Evolutionary conservation across 2,329 filamentous ascomycete genomes (phyloP), one percentile per base, ranked within the genome.

Genomic region (Nectriaceae sp.): DNA sequence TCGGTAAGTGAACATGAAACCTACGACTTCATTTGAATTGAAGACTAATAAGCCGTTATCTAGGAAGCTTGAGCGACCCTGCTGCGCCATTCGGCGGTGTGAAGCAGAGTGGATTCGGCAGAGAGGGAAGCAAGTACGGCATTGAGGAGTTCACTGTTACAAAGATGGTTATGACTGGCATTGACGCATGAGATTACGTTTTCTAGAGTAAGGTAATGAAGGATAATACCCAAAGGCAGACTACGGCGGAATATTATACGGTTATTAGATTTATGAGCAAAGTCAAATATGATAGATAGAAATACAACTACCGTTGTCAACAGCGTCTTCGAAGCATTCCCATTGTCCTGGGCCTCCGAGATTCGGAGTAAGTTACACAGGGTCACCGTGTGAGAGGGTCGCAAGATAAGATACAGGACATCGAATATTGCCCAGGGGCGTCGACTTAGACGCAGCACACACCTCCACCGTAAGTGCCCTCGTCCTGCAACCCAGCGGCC

Each of bases 61-160:
- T 21, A 64, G 61, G 61, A 21, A 54, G 83, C 13, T 75, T 81
- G 50, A 79, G 76, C 18, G 78, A 81, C 48, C 70, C 74, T 24
- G 76, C 75, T 1, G 66, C 75, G 41, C 78, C 78, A 3, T 92
- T 91, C 62, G 88, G 88, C 16, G 88, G 88, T 54, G 83, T 92
- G 37, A 91, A 92, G 71, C 76, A 89, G 70, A 88, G 83, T 59
- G 88, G 88, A 20, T 90, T 89, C 59, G 88, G 88, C 11, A 75
- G 86, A 48, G 88, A 91, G 69, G 88, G 88, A 35, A 85, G 84
- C 58, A 80, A 82, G 63, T 87, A 89, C 51, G 87, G 87, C 11
- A 82, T 89, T 53, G 82, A 85, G 22, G 88, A 90, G 69, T 90
- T 88, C 63, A 75, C 82, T 56, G 71, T 79, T 41, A 84, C 86